A percentile compares a stretch with the other conserved stretches of the same genome.
These are phyloP conservation scores for Anthracocystis panici-leucophaei DNA, from an alignment of 1,284 basidiomycete species.

Conservation along the genomic window DNA sequence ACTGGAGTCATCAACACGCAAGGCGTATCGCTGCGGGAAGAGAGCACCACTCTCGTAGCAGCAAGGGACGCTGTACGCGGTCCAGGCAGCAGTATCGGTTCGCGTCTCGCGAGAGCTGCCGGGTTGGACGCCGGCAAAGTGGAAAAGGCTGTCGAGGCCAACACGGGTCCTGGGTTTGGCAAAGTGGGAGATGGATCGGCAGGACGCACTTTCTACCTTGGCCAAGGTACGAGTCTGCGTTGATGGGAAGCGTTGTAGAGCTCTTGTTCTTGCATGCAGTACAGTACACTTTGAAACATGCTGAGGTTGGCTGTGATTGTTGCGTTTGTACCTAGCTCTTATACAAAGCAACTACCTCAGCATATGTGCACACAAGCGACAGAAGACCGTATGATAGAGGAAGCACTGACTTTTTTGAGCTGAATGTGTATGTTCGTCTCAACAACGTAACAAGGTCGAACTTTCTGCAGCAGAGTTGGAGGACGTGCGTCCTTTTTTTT, in stretches of 20 bases:
- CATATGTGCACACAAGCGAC: too few relatives aligned
- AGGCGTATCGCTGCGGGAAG: slow-evolving; percentile 40
- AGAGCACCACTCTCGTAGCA: slow-evolving; percentile 8
- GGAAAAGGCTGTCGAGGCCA: slow-evolving; percentile 39
- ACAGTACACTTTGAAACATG: too few relatives aligned
- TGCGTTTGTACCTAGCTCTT: too few relatives aligned
- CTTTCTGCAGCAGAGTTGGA: too few relatives aligned
- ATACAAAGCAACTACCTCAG: too few relatives aligned
- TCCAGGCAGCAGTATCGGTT: slow-evolving; percentile 43
- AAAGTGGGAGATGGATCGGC: slow-evolving; percentile 34
- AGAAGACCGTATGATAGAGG: too few relatives aligned
- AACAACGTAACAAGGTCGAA: too few relatives aligned
- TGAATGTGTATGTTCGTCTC: too few relatives aligned
- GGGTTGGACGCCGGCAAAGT: slow-evolving; percentile 37
- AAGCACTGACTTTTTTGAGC: too few relatives aligned
- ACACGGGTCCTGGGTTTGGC: slow-evolving; percentile 39
- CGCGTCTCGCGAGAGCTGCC: slow-evolving; percentile 31
- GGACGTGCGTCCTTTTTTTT: too few relatives aligned
- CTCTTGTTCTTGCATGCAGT: neutral
- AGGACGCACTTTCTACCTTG: slow-evolving; percentile 47
- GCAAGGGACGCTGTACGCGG: slow-evolving; percentile 16
- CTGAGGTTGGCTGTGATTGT: too few relatives aligned
- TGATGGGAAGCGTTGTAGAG: slow-evolving; percentile 7
- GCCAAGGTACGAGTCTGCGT: slow-evolving; percentile 50
- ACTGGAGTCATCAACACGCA: slow-evolving; percentile 50